A percentile compares a stretch with the other conserved stretches of the same genome.
These are phyloP conservation scores for Solanum hybrid DNA, from an alignment of 305 asterid genomes.

Conservation along the genomic window DNA sequence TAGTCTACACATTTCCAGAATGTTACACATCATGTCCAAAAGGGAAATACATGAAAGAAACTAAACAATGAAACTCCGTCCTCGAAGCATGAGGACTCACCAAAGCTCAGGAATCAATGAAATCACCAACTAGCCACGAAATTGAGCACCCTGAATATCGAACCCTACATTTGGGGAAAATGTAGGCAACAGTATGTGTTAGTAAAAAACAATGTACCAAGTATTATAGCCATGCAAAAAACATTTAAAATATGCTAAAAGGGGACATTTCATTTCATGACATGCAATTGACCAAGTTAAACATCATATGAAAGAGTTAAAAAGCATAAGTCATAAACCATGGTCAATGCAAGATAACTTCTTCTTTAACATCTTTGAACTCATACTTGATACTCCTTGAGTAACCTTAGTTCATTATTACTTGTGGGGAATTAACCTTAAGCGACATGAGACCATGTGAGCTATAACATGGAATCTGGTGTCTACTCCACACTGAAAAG, in stretches of 20 bases:
- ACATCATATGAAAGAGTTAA: background rate
- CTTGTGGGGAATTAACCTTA: background rate
- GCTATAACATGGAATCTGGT: background rate
- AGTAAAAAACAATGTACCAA: background rate
- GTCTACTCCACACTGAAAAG: background rate
- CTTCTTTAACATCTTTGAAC: background rate
- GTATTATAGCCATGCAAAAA: background rate
- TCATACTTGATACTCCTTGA: background rate
- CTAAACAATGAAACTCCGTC: background rate
- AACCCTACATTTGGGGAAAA: background rate
- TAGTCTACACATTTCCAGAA: no score
- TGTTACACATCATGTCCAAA: background rate
- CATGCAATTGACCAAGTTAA: background rate
- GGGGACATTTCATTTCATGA: background rate
- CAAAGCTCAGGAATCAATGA: background rate
- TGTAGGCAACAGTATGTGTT: background rate
- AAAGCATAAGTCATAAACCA: background rate
- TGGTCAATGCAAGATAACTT: background rate
- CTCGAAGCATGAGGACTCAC: background rate
- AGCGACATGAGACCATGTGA: background rate
- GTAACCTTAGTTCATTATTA: background rate
- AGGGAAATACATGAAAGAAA: background rate
- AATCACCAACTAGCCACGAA: background rate
- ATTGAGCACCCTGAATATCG: background rate
- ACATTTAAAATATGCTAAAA: background rate